These are phyloP conservation scores for Coriaria nepalensis DNA, from an alignment of 306 rosid genomes.

Conservation along the genomic window DNA sequence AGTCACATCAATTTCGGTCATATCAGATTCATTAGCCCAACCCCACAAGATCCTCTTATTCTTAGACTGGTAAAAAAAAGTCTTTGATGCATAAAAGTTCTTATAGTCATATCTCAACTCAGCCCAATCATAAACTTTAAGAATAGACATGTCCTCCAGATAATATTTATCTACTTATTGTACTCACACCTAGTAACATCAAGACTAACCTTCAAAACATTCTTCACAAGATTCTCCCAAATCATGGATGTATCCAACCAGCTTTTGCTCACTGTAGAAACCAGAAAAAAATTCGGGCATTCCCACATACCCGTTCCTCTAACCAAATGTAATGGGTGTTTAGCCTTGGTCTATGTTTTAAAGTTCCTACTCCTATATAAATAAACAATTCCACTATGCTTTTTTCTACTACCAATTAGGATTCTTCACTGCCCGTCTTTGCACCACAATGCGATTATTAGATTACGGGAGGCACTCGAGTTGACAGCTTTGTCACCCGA, in stretches of 20 bases:
- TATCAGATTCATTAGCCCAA: slow-evolving; percentile 88
- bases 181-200: slow-evolving; percentile 73
- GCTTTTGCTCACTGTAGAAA: slow-evolving; percentile 8
- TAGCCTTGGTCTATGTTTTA: slow-evolving; percentile 35
- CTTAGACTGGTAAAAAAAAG: slow-evolving; percentile 53
- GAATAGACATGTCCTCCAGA: slow-evolving; percentile 33
- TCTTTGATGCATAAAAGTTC: slow-evolving; percentile 76
- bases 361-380: slow-evolving; percentile 56
- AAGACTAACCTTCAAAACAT: slow-evolving; percentile 60
- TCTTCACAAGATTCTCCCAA: slow-evolving; percentile 24
- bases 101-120: slow-evolving; percentile 80
- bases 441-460: slow-evolving; percentile 54
- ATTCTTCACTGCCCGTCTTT: slow-evolving; percentile 54
- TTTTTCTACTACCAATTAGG: slow-evolving; percentile 38
- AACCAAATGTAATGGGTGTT: slow-evolving; percentile 58
- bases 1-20: slow-evolving; percentile 11
- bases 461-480: slow-evolving; percentile 55
- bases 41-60: slow-evolving; percentile 70
- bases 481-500: slow-evolving; percentile 17
- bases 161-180: slow-evolving; percentile 56
- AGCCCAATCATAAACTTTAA: slow-evolving; percentile 60
- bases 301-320: slow-evolving; percentile 70
- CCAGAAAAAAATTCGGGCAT: slow-evolving; percentile 79
- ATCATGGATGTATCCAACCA: slow-evolving; percentile 46
- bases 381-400: slow-evolving; percentile 40